A percentile compares a stretch with the other conserved stretches of the same genome.
phyloP scores from a whole-genome alignment of 1,284 basidiomycete species.

The Coniophora puteana region DNA sequence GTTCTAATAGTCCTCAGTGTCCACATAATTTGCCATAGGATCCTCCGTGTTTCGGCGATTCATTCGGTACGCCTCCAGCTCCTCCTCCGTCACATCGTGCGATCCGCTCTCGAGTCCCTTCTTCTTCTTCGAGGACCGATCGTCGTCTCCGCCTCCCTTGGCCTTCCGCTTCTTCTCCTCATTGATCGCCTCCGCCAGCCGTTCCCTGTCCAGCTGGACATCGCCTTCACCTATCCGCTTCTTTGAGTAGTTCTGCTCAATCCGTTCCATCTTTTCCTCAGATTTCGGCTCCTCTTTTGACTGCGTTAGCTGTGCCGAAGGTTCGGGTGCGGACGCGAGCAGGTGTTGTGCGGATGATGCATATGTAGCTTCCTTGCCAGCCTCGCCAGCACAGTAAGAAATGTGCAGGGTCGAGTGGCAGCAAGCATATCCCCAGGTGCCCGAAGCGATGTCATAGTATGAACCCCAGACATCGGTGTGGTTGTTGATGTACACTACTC shows the following conservation, averaged over 20 bases:
- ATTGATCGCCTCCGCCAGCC: slow-evolving; percentile 63
- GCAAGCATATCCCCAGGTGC: slow-evolving; percentile 92
- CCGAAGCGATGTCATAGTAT: slow-evolving; percentile 75
- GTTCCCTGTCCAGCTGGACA: slow-evolving; percentile 64
- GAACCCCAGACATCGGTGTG: slow-evolving; percentile 96
- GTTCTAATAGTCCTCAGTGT: slow-evolving; percentile 36
- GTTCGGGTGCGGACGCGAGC: slow-evolving; percentile 38
- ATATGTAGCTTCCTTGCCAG: slow-evolving; percentile 77
- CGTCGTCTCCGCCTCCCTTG: slow-evolving; percentile 53
- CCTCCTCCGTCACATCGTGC: slow-evolving; percentile 87
- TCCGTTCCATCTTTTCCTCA: slow-evolving; percentile 38
- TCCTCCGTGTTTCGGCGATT: slow-evolving; percentile 69
- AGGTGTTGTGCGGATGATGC: slow-evolving; percentile 71
- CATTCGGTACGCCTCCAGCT: slow-evolving; percentile 86
- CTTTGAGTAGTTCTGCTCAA: slow-evolving; percentile 62
- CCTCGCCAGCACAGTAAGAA: slow-evolving; percentile 91
- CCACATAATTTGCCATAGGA: slow-evolving; percentile 86
- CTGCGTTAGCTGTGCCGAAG: slow-evolving; percentile 20
- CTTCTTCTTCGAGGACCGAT: slow-evolving; percentile 56
- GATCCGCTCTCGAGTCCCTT: slow-evolving; percentile 44
- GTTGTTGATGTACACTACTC: slow-evolving; percentile 84
- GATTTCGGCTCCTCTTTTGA: slow-evolving; percentile 23
- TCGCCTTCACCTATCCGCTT: slow-evolving; percentile 75
- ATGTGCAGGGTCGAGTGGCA: slow-evolving; percentile 87
- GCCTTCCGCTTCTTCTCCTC: slow-evolving; percentile 82